Base-by-base conservation (phyloP, 2,329 filamentous ascomycete genomes). In the Anthostomella pinea region DNA sequence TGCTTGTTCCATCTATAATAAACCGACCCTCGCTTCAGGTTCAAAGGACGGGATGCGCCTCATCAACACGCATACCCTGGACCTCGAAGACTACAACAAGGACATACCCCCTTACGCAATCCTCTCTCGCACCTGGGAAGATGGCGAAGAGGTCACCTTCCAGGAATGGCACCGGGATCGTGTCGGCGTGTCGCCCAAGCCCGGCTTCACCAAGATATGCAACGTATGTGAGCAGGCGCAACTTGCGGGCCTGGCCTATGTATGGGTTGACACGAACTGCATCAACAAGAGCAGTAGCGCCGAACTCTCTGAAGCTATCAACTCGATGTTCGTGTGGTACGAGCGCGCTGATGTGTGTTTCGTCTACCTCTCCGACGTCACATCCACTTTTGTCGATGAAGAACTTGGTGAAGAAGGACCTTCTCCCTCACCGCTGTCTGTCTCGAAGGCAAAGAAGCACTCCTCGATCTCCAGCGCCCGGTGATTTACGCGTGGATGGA, bases 221-320 rank as follows among this genome's bases (percentile, higher is more conserved):
- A 18, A 13, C n/a, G 19, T 15, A 7, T 31, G 29, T 17, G 29
- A 31, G 16, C 29, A 31, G 11, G 29, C 29, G 11, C 18, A 17
- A 9, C 16, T 8, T 7, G 18, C 9, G n/a, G 29, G 11, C 7
- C 29, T 31, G 11, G 29, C n/a, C 29, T 35, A 34, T 15, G 19
- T 30, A 10, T 39, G 36, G 36, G 25, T 39, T 8, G 30, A 39
- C 20, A 35, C 31, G 8, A 22, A 23, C n/a, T 39, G 36, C 25
- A 30, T 39, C 24, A 31, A 39, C 25, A 38, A 38, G 28, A 22
- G 13, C 9, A 32, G 28, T 28, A 31, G 25, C 19, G 27, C 35
- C 15, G 35, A 39, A 19, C 31, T 39, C 9, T 35, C 22, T 9
- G 36, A 39, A 21, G 31, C 30, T n/a, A n/a, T n/a, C n/a, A n/a